Percentiles rank a stretch among this genome's conserved stretches.
Conservation (phyloP, 148 eudicot species). For the Rheum nobile region DNA sequence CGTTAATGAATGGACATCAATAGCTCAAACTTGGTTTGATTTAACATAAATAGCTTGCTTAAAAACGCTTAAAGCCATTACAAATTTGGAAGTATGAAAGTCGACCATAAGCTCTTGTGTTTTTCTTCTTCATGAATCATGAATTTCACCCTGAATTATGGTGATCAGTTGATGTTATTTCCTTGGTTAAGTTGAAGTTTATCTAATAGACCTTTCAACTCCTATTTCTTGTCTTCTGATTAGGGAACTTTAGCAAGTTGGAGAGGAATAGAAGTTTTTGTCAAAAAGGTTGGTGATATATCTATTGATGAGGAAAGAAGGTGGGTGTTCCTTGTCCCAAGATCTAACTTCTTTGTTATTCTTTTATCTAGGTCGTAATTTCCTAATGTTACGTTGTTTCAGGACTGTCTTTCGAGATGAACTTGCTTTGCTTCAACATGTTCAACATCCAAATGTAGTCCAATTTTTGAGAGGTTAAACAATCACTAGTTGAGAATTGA, state of each 20-base stretch:
- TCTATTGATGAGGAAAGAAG: conserved; percentile 31
- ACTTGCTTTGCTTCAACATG: conserved; percentile 81
- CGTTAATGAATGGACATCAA: too few relatives aligned
- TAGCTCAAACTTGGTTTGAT: too few relatives aligned
- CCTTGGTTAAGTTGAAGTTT: background rate
- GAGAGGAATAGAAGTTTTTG: conserved; percentile 37
- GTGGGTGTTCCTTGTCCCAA: conserved; percentile 16
- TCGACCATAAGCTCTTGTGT: too few relatives aligned
- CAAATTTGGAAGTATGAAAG: too few relatives aligned
- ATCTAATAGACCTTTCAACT: background rate
- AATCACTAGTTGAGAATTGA: too few relatives aligned
- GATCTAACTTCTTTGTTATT: background rate
- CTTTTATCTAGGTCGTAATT: background rate
- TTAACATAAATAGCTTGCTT: too few relatives aligned
- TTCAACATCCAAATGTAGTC: conserved; percentile 92
- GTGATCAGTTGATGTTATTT: too few relatives aligned
- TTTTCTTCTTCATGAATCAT: too few relatives aligned
- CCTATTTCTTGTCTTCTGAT: background rate
- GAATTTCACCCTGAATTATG: too few relatives aligned
- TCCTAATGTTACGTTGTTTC: conserved; percentile 13
- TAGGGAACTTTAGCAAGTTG: conserved; percentile 37
- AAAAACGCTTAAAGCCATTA: too few relatives aligned
- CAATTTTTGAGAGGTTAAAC: too few relatives aligned
- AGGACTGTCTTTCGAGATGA: conserved; percentile 85
- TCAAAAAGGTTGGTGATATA: conserved; percentile 24